A percentile compares a stretch with the other conserved stretches of the same genome.
Conservation (phyloP, 163 green algal species). For the Coccomyxa subellipsoidea region DNA sequence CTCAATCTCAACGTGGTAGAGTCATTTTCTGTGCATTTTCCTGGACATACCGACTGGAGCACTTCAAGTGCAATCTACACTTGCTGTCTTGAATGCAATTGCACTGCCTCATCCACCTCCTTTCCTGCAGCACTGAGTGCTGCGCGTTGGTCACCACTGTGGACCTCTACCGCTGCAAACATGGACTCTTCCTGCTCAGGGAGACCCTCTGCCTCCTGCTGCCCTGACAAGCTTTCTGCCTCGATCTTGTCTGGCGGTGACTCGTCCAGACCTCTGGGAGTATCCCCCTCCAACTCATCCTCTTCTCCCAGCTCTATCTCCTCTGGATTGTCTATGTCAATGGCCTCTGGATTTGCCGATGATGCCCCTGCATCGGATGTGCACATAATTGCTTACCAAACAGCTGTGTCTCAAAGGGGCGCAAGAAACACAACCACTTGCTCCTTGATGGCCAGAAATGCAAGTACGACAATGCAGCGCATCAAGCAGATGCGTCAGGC, state of each 20-base stretch:
- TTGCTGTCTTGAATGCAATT: no score
- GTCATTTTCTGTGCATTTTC: no score
- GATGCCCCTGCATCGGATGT: slow-evolving; percentile 17
- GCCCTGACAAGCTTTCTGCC: neutral
- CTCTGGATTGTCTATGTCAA: slow-evolving; percentile 34
- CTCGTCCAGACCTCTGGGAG: neutral
- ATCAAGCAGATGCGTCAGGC: no score
- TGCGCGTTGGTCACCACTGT: slow-evolving; percentile 1
- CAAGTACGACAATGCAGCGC: no score
- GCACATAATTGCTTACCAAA: no score
- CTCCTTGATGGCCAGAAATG: no score
- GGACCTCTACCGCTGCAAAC: slow-evolving; percentile 8
- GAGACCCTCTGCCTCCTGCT: neutral
- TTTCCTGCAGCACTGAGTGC: neutral
- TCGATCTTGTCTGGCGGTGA: neutral
- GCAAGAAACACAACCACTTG: no score
- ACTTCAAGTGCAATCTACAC: no score
- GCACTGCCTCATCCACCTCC: neutral
- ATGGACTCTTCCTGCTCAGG: slow-evolving; percentile 11
- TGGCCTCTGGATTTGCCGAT: slow-evolving; percentile 60
- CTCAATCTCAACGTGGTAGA: no score
- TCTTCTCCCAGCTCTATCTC: slow-evolving; percentile 14
- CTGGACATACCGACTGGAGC: no score
- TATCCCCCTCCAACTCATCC: slow-evolving; percentile 1
- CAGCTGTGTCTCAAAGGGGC: no score